A percentile compares a stretch with the other conserved stretches of the same genome.
These are phyloP conservation scores for Pyrenochaeta sp. DNA, from an alignment of 2,329 filamentous ascomycete species.

Conservation along the genomic window DNA sequence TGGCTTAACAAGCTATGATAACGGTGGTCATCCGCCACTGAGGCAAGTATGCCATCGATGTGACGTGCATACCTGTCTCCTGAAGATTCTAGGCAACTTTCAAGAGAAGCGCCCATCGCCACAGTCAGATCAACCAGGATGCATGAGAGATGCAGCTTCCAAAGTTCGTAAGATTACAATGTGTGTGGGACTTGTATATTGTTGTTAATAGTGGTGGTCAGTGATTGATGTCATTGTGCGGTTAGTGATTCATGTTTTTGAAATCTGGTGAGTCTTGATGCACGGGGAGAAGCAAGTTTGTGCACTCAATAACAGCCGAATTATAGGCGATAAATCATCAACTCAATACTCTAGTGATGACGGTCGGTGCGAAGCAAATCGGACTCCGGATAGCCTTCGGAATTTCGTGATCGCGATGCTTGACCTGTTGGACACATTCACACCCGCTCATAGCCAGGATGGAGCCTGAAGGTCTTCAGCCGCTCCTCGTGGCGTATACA, in stretches of 20 bases:
- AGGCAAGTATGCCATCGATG: neutral
- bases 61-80: neutral
- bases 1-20: neutral
- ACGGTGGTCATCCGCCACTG: neutral
- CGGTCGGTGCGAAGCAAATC: neutral
- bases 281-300: neutral
- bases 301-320: neutral
- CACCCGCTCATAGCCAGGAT: neutral
- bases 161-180: neutral
- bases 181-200: neutral
- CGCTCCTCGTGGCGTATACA: neutral
- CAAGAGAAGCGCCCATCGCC: neutral
- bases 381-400: neutral
- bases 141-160: neutral
- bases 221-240: constrained; percentile 1
- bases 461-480: neutral
- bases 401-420: neutral
- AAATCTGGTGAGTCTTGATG: neutral
- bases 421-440: neutral
- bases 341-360: neutral
- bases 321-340: neutral
- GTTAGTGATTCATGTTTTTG: neutral
- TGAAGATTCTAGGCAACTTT: neutral
- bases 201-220: neutral
- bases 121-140: neutral